Evolutionary conservation across 805 yeast genomes (phyloP), one percentile per base, ranked within the genome.

Genomic region (Yamadazyma sp.): DNA sequence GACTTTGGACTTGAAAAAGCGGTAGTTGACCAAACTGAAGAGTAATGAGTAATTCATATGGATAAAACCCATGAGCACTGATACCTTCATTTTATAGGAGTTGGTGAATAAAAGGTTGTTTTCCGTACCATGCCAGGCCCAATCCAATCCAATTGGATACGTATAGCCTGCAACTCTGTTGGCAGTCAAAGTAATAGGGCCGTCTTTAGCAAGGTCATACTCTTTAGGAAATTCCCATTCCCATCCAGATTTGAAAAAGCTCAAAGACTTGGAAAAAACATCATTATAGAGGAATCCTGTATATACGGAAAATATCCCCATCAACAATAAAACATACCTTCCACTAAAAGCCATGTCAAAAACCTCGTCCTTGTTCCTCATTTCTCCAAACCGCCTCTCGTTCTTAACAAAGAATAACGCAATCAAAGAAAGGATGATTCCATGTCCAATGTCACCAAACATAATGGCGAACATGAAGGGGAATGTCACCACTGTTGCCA

Each of bases 371-470:
- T 82, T 72, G 45, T 77, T 77, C 40, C 64, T 59, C 75, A 78
- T 73, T 17, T 62, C 62, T 16, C 68, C 75, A 37, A 82, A 67
- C 26, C 59, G 57, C 37, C 57, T 59, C 55, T 83, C 89, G 43
- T 77, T 76, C 28, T 69, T 51, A 7, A 82, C 82, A 41, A 83
- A 58, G 3, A 63, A 54, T 13, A 70, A 45, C 9, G 84, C 84
- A 14, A 77, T 81, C 47, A 80, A 55, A 20, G 75, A 57, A 53
- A 83, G 63, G 38, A 83, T 64, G 40, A 79, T 61, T n/a, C 90
- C 90, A 54, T 83, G 90, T 8, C 90, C 90, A 46, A 82, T 64
- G 62, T 83, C 90, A 62, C 90, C 90, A 63, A 83, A 83, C 90
- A 83, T 83, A 45, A 83, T 79, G 12, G 90, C 88, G 62, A 83